Evolutionary conservation across 2,329 filamentous ascomycete species (phyloP).

Genomic region (Didymella sp.): DNA sequence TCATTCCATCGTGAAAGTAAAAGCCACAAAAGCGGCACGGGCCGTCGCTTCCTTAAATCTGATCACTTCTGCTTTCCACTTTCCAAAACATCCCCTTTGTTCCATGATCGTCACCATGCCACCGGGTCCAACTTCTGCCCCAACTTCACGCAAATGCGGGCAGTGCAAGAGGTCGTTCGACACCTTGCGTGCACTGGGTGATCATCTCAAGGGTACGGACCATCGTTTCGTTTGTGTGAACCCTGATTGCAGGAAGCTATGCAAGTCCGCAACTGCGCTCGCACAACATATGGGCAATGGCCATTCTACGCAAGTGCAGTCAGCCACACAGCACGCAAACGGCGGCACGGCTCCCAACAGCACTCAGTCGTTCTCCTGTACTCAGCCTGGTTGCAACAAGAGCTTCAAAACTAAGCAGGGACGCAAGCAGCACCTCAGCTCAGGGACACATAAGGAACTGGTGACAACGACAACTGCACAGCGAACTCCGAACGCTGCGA

Average conservation of each 20-base stretch:
- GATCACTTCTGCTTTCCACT: neutral
- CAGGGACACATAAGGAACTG: neutral
- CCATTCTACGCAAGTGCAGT: neutral
- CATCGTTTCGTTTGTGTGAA: neutral
- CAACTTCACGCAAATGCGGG: neutral
- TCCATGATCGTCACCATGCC: neutral
- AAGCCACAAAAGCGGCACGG: neutral
- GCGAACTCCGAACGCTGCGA: neutral
- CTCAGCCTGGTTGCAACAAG: neutral
- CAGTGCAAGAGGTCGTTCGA: neutral
- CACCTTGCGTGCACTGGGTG: neutral
- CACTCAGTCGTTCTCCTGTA: neutral
- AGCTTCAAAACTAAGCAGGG: neutral
- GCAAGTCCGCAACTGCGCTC: neutral
- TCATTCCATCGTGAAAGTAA: neutral
- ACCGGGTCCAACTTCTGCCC: neutral
- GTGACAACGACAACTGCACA: neutral
- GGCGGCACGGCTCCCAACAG: neutral
- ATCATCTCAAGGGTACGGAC: neutral
- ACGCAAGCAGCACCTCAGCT: neutral
- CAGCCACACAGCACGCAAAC: neutral
- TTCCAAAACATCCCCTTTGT: neutral
- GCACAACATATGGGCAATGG: neutral
- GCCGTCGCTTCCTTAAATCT: neutral
- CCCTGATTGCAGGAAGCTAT: neutral